Conservation (phyloP, 495 filamentous ascomycete species). For the Daldinia vernicosa region DNA sequence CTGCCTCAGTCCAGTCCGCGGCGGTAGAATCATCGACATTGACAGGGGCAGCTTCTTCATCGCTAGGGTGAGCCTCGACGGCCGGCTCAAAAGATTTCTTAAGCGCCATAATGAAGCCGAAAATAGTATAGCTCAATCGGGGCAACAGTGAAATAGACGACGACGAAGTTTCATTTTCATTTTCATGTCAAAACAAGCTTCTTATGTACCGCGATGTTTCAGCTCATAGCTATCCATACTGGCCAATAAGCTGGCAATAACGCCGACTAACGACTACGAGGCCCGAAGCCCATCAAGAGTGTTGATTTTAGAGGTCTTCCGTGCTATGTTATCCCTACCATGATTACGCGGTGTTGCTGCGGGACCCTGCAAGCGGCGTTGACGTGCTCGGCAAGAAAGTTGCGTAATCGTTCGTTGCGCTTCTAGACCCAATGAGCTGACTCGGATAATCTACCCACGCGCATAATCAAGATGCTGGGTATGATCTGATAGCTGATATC, state of each 20-base stretch:
- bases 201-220: constrained; percentile 23
- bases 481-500: no score
- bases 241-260: constrained; percentile 11
- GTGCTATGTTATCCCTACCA: not conserved
- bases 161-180: not conserved
- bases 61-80: constrained; percentile 6
- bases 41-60: constrained; percentile 44
- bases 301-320: constrained; percentile 11
- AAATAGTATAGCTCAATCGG: no score
- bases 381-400: constrained; percentile 36
- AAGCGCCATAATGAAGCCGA: not conserved
- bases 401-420: constrained; percentile 28
- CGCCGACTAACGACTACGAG: constrained; percentile 21
- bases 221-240: not conserved
- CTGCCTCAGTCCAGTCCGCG: constrained; percentile 48
- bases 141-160: not conserved
- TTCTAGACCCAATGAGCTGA: constrained; percentile 29
- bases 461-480: no score
- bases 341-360: constrained; percentile 21
- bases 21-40: constrained; percentile 28
- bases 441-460: not conserved
- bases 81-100: constrained; percentile 10
- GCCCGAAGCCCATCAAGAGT: not conserved
- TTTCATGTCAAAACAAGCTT: not conserved
- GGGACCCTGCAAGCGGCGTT: constrained; percentile 25